Evolutionary conservation across 805 yeast genomes (phyloP).

Genomic region (Wickerhamiella azymoides): DNA sequence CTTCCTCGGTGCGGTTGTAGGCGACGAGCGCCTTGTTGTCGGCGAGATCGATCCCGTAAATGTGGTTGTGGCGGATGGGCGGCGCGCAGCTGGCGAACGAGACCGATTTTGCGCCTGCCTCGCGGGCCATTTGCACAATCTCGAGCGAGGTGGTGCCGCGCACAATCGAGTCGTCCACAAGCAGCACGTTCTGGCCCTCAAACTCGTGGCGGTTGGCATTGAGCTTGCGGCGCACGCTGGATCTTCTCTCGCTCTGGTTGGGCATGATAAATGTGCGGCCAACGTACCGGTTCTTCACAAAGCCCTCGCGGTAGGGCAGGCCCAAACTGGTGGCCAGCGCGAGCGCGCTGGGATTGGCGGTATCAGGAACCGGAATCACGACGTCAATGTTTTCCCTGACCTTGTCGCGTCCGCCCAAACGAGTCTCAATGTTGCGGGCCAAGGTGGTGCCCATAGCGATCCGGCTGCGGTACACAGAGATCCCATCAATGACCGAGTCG

Average conservation of each 20-base stretch:
- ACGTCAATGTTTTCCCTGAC: conserved; percentile 64
- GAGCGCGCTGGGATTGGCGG: conserved; percentile 89
- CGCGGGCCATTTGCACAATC: conserved; percentile 95
- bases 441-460: conserved; percentile 86
- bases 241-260: conserved; percentile 83
- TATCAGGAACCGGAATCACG: conserved; percentile 95
- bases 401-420: conserved; percentile 30
- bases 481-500: conserved; percentile 92
- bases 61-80: conserved; percentile 90
- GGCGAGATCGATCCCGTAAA: conserved; percentile 94
- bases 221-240: conserved; percentile 84
- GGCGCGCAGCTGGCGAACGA: conserved; percentile 96
- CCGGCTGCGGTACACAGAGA: conserved; percentile 85
- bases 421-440: conserved; percentile 49
- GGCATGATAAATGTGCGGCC: conserved; percentile 99
- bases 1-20: conserved; percentile 56
- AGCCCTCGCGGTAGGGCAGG: conserved; percentile 88
- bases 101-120: conserved; percentile 94
- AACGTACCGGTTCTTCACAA: conserved; percentile 89
- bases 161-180: conserved; percentile 94
- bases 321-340: conserved; percentile 76
- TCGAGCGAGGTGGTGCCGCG: conserved; percentile 96
- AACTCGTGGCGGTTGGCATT: conserved; percentile 95
- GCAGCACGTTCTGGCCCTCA: conserved; percentile 64
- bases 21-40: conserved; percentile 91